Evolutionary conservation across 2,329 filamentous ascomycete genomes (phyloP).

Genomic region (Nemania sp.): DNA sequence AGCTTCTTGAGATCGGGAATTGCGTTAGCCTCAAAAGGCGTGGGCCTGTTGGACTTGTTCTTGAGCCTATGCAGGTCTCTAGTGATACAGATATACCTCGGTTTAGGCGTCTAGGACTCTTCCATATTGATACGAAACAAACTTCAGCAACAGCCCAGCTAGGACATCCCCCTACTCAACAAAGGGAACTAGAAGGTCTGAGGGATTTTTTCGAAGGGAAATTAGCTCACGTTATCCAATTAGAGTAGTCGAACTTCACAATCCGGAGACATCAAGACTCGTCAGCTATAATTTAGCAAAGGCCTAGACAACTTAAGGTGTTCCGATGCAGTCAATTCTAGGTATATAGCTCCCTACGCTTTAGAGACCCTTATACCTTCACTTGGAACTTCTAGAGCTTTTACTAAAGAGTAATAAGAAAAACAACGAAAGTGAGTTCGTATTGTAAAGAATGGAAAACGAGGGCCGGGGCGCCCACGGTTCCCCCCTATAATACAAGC

Average conservation of each 20-base stretch:
- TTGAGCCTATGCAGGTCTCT: neutral
- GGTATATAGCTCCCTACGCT: too few species aligned
- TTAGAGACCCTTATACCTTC: too few species aligned
- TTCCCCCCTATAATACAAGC: too few species aligned
- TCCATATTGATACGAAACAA: conserved; percentile 15
- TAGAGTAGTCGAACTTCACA: conserved; percentile 24
- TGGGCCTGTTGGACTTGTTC: conserved; percentile 27
- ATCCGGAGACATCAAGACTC: too few species aligned
- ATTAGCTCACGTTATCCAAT: neutral
- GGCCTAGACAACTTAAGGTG: too few species aligned
- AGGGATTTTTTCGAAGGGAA: conserved; percentile 14
- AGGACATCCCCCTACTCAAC: neutral
- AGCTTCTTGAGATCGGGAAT: conserved; percentile 19
- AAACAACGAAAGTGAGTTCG: too few species aligned
- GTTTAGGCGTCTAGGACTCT: conserved; percentile 20
- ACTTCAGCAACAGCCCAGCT: neutral
- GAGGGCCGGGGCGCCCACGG: too few species aligned
- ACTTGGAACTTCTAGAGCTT: too few species aligned
- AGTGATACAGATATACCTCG: neutral
- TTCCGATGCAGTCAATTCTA: too few species aligned
- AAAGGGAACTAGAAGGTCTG: neutral
- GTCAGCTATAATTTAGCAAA: too few species aligned
- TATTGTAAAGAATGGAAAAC: too few species aligned
- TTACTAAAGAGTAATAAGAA: too few species aligned
- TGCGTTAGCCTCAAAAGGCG: conserved; percentile 21